These are phyloP conservation scores for Maudiozyma pseudohumilis DNA, from an alignment of 805 yeast species.

Conservation along the genomic window DNA sequence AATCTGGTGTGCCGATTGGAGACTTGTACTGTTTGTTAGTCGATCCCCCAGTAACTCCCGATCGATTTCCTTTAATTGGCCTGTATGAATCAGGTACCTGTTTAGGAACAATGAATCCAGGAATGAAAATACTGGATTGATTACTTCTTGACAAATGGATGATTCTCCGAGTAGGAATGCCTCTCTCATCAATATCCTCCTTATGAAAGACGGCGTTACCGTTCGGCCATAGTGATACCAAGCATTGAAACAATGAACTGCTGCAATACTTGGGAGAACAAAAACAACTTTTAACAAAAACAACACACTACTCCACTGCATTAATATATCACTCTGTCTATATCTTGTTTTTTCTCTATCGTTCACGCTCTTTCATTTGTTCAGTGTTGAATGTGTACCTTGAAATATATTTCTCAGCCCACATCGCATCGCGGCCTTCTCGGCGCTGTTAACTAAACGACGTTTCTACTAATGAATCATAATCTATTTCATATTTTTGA, in stretches of 20 bases:
- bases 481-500: too few species aligned
- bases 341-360: too few species aligned
- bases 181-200: slow-evolving; percentile 11
- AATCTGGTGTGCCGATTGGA: not conserved
- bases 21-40: not conserved
- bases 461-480: too few species aligned
- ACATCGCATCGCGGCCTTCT: too few species aligned
- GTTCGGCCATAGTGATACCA: slow-evolving; percentile 1
- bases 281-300: slow-evolving; percentile 7
- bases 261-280: slow-evolving; percentile 4
- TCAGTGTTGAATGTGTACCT: too few species aligned
- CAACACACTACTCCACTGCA: slow-evolving; percentile 1
- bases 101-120: not conserved
- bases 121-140: slow-evolving; percentile 12
- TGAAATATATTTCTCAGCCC: too few species aligned
- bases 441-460: too few species aligned
- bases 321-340: too few species aligned
- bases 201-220: slow-evolving; percentile 1
- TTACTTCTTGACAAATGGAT: slow-evolving; percentile 5
- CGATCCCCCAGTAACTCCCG: not conserved
- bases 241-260: not conserved
- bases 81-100: not conserved
- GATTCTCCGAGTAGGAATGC: slow-evolving; percentile 10
- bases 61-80: not conserved
- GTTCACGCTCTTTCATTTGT: too few species aligned